A percentile compares a stretch with the other conserved stretches of the same genome.
phyloP scores from a whole-genome alignment of 257 asterid genomes.

The Perilla frutescens region DNA sequence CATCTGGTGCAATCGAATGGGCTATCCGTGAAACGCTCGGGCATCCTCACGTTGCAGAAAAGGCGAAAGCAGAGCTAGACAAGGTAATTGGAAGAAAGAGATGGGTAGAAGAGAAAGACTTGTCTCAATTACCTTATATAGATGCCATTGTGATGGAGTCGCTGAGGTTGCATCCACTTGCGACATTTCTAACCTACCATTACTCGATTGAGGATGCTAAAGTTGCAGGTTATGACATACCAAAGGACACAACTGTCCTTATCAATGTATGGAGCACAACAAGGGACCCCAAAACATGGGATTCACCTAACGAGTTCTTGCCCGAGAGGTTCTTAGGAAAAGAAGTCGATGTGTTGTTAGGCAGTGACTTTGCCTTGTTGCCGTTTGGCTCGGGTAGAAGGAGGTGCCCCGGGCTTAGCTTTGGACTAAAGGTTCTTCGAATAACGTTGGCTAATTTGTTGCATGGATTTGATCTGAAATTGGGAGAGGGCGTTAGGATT shows the following conservation, averaged over 20 bases:
- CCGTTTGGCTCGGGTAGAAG: slow-evolving; percentile 46
- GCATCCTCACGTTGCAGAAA: slow-evolving; percentile 19
- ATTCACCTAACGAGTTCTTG: slow-evolving; percentile 30
- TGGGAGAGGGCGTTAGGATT: slow-evolving; percentile 31
- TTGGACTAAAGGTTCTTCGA: slow-evolving; percentile 37
- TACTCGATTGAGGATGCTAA: slow-evolving; percentile 36
- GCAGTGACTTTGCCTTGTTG: slow-evolving; percentile 32
- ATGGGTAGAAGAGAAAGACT: slow-evolving; percentile 45
- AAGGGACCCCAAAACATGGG: slow-evolving; percentile 36
- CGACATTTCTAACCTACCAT: slow-evolving; percentile 30
- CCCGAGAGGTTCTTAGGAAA: slow-evolving; percentile 40
- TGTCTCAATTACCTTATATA: slow-evolving; percentile 38
- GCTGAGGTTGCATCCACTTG: slow-evolving; percentile 35
- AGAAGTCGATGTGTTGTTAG: slow-evolving; percentile 19
- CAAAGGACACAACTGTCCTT: slow-evolving; percentile 33
- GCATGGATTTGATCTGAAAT: slow-evolving; percentile 44
- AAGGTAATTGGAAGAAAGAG: slow-evolving; percentile 37
- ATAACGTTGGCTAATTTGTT: slow-evolving; percentile 43
- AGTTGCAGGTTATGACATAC: slow-evolving; percentile 37
- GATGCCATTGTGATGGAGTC: slow-evolving; percentile 44
- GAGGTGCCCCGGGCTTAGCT: slow-evolving; percentile 34
- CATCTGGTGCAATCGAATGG: slow-evolving; percentile 30
- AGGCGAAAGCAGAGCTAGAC: slow-evolving; percentile 41
- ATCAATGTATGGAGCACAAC: slow-evolving; percentile 39
- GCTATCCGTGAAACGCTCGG: slow-evolving; percentile 20